Conservation (phyloP, 2,329 filamentous ascomycete genomes). For the Huntiella moniliformis region DNA sequence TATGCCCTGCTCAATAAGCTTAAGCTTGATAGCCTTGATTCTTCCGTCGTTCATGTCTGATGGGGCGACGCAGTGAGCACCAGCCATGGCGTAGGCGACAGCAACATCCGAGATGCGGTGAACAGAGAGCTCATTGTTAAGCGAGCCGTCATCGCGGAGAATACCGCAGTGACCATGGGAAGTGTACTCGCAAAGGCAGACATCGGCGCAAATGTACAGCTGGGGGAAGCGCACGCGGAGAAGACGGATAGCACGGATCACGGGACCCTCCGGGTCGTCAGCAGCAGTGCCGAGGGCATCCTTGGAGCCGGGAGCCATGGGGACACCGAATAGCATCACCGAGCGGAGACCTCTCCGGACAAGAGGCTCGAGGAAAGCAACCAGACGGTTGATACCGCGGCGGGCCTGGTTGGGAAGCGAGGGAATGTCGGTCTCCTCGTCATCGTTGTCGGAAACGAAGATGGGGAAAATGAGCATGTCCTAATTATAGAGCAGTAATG, state of each 20-base stretch:
- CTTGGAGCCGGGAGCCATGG: constrained; percentile 61
- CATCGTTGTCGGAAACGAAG: constrained; percentile 85
- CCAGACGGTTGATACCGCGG: constrained; percentile 67
- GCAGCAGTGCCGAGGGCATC: constrained; percentile 82
- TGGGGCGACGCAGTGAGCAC: constrained; percentile 89
- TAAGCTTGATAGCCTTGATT: constrained; percentile 93
- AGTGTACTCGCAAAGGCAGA: constrained; percentile 97
- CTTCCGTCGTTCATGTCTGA: constrained; percentile 99
- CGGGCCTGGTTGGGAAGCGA: constrained; percentile 83
- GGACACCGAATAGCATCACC: constrained; percentile 91
- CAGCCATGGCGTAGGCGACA: constrained; percentile 87
- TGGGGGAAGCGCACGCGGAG: constrained; percentile 72
- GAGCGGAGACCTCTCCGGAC: constrained; percentile 78
- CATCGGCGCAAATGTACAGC: constrained; percentile 79
- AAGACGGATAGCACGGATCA: constrained; percentile 70
- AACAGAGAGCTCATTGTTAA: constrained; percentile 86
- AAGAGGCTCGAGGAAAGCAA: constrained; percentile 70
- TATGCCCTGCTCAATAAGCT: constrained; percentile 86
- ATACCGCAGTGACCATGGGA: constrained; percentile 96
- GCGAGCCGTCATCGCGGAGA: constrained; percentile 71
- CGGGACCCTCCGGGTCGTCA: constrained; percentile 82
- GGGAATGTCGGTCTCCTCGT: constrained; percentile 78
- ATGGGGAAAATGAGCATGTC: constrained; percentile 98
- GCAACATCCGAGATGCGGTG: constrained; percentile 95
- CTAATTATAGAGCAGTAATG: constrained; percentile 24